Percentiles rank a stretch among this genome's conserved stretches.
Evolutionary conservation across 176 grass and related monocot species (phyloP).

Genomic region (Eleusine indica): DNA sequence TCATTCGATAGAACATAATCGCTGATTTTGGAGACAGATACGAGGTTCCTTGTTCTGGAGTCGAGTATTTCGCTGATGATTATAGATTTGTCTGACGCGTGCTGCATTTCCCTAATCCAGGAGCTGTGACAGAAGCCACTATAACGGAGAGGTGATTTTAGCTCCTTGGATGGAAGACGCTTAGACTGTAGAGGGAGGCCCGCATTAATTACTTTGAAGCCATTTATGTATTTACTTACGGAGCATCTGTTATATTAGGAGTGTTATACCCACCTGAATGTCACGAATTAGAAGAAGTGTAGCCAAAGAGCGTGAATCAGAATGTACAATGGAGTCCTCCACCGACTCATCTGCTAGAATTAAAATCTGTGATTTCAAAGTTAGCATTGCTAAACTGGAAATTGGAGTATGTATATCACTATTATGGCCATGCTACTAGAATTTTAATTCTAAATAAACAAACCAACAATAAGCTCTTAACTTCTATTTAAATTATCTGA

Average conservation of each 20-base stretch:
- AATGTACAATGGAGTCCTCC: conserved; percentile 96
- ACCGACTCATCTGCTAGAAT: conserved; percentile 99
- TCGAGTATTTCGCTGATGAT: conserved; percentile 97
- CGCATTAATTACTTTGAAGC: conserved; percentile 28
- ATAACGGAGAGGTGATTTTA: conserved; percentile 67
- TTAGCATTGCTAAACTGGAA: conserved; percentile 42
- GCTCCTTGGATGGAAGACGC: conserved; percentile 80
- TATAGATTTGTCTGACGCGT: conserved; percentile 97
- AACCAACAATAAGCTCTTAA: background rate
- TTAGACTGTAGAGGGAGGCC: conserved; percentile 71
- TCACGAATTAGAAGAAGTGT: conserved; percentile 97
- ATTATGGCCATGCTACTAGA: background rate
- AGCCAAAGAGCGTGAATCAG: conserved; percentile 94
- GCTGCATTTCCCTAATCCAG: conserved; percentile 98
- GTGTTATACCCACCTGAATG: conserved; percentile 63
- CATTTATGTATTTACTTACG: conserved; percentile 18
- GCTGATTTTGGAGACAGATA: conserved; percentile 96
- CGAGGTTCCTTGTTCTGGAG: conserved; percentile 94
- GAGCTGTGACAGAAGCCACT: conserved; percentile 70
- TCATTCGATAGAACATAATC: conserved; percentile 96
- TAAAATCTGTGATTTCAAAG: conserved; percentile 91
- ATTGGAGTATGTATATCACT: background rate
- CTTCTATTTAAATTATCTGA: conserved; percentile 2
- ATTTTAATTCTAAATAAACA: conserved; percentile 20
- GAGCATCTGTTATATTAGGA: background rate